These are phyloP conservation scores for Spathaspora sp. DNA, from an alignment of 805 yeast species.

Conservation along the genomic window DNA sequence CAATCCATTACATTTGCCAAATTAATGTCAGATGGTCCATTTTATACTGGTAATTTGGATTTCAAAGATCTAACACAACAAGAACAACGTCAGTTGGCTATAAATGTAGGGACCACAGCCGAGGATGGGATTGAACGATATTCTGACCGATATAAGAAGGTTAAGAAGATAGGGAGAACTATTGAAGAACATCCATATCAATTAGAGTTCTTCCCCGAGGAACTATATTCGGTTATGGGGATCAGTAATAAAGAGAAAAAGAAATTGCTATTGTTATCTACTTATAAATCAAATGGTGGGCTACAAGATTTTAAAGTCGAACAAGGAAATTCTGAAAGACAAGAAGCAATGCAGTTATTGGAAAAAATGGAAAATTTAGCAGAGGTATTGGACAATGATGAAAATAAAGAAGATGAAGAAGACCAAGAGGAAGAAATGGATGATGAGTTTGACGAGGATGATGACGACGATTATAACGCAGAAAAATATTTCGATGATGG, in stretches of 20 bases:
- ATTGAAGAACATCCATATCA: slow-evolving; percentile 77
- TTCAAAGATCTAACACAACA: slow-evolving; percentile 14
- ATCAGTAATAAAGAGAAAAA: slow-evolving; percentile 50
- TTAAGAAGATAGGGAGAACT: slow-evolving; percentile 65
- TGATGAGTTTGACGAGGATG: slow-evolving; percentile 70
- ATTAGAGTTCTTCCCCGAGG: slow-evolving; percentile 70
- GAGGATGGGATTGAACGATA: slow-evolving; percentile 76
- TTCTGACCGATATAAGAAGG: slow-evolving; percentile 74
- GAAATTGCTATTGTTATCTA: slow-evolving; percentile 40
- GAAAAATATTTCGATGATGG: slow-evolving; percentile 76
- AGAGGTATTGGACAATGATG: slow-evolving; percentile 42
- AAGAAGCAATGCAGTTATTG: slow-evolving; percentile 34
- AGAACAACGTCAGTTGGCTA: slow-evolving; percentile 3
- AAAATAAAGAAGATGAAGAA: slow-evolving; percentile 37
- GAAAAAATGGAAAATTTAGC: slow-evolving; percentile 42
- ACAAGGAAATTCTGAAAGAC: slow-evolving; percentile 26
- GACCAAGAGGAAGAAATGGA: slow-evolving; percentile 53
- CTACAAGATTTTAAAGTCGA: slow-evolving; percentile 29
- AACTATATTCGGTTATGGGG: slow-evolving; percentile 71
- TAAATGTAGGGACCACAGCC: slow-evolving; percentile 9
- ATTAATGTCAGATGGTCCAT: slow-evolving; percentile 61
- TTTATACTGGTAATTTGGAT: slow-evolving; percentile 53
- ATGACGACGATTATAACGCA: slow-evolving; percentile 77
- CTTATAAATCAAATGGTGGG: slow-evolving; percentile 37
- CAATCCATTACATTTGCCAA: slow-evolving; percentile 53